Base-by-base conservation (phyloP, 345 rosid genomes). In the Ricinus communis region DNA sequence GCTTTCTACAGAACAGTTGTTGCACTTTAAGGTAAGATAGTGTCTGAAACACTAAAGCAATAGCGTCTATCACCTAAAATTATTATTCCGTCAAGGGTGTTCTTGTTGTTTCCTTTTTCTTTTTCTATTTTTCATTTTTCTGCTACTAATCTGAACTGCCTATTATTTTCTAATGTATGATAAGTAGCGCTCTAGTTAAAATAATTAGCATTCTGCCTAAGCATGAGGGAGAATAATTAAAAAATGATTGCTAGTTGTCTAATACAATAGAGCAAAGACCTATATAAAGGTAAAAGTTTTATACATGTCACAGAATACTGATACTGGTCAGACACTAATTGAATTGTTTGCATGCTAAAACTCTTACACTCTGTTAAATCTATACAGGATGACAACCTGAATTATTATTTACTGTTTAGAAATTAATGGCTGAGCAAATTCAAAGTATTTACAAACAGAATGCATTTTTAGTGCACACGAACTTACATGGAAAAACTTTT, bases 401-500 rank as follows among this genome's bases (percentile, higher is more conserved):
- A 40, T 14, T 53, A n/a, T 2, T 33, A 2, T 2, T 33, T 33
- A 2, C 38, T 33, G 38, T 33, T 33, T 6, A 33, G 38, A 2
- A 33, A 6, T 2, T 33, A 33, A 33, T 36, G 63, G 56, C 6
- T 57, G 28, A 57, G 22, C 10, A 28, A 53, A 53, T 45, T 57
- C 2, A 13, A 55, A 55, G 24, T 22, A 22, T 31, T 1, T 21
- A 50, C 11, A 54, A 69, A 38, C 38, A 30, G 72, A 33, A 62
- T 36, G 49, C 36, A 66, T 19, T 27, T 55, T 49, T 27, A 50
- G 14, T 15, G 21, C 19, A 61, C 63, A 50, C 27, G 19, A 63
- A 38, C 81, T 74, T 78, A 95, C 99, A 65, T 74, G 81, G 61
- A 96, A 91, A 78, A 96, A 96, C 66, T 74, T 93, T 53, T 93